These are phyloP conservation scores for Cystobasidium sp. DNA, from an alignment of 1,284 basidiomycete species.

Conservation along the genomic window DNA sequence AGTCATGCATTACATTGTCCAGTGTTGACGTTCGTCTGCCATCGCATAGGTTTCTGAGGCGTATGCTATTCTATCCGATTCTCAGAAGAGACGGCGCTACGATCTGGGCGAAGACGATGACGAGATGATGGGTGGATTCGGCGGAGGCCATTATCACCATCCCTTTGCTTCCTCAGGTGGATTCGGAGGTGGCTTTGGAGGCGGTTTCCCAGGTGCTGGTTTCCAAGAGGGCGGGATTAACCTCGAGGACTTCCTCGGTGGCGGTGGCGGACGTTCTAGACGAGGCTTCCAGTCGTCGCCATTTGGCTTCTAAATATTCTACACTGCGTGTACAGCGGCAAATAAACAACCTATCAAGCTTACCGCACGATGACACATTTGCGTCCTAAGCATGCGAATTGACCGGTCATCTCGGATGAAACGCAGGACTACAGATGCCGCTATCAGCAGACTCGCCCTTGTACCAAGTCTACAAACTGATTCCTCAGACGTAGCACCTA, in stretches of 20 bases:
- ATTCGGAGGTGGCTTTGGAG: constrained; percentile 36
- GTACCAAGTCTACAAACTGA: no score
- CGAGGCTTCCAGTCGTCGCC: constrained; percentile 21
- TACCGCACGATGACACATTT: no score
- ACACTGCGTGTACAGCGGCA: no score
- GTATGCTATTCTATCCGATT: constrained; percentile 74
- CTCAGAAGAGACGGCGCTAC: constrained; percentile 65
- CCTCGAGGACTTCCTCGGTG: constrained; percentile 38
- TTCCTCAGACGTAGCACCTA: no score
- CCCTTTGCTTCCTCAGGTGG: constrained; percentile 33
- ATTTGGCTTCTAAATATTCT: constrained; percentile 16
- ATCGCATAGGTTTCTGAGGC: constrained; percentile 60
- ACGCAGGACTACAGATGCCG: no score
- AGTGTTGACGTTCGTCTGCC: neutral
- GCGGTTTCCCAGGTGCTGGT: constrained; percentile 3
- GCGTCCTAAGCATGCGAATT: no score
- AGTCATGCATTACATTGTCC: neutral
- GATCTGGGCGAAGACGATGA: constrained; percentile 52
- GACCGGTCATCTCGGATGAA: no score
- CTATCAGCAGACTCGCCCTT: no score
- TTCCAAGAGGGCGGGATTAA: constrained; percentile 41
- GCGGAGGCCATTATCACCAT: constrained; percentile 27
- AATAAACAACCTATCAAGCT: no score
- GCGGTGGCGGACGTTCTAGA: constrained; percentile 23
- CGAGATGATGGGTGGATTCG: constrained; percentile 36